phyloP scores from a whole-genome alignment of 176 grass and related monocot genomes.

The Triticum urartu region DNA sequence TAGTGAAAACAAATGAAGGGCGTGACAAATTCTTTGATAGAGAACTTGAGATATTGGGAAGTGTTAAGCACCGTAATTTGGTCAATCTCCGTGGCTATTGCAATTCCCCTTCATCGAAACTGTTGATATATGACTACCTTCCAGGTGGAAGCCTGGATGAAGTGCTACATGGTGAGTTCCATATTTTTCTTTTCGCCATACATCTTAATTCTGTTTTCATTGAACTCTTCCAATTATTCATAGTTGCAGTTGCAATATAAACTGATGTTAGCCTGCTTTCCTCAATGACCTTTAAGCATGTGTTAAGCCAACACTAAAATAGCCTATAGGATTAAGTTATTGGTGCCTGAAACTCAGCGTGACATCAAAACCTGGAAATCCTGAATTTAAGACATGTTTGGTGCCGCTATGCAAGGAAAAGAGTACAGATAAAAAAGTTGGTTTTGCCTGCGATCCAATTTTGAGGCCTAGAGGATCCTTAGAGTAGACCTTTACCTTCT shows the following conservation, averaged over 20 bases:
- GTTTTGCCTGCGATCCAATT: not conserved
- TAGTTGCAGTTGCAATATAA: not conserved
- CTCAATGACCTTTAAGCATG: not conserved
- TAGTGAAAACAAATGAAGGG: constrained; percentile 96
- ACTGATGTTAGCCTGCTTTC: constrained; percentile 6
- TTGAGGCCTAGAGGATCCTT: not conserved
- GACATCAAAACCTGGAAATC: not conserved
- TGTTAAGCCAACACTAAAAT: not conserved
- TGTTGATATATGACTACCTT: constrained; percentile 97
- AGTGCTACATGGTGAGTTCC: constrained; percentile 73
- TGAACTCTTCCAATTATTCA: not conserved
- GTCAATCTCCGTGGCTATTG: constrained; percentile 99
- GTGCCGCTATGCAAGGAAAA: not conserved
- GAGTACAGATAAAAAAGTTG: not conserved
- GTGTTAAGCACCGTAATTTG: constrained; percentile 97
- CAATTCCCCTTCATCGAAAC: constrained; percentile 89
- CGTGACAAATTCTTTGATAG: constrained; percentile 90
- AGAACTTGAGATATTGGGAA: constrained; percentile 98
- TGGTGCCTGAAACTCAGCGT: not conserved
- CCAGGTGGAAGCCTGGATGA: constrained; percentile 97
- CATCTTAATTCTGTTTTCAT: not conserved
- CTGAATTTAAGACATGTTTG: constrained; percentile 6
- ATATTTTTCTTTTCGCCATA: not conserved
- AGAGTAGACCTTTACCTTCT: not conserved
- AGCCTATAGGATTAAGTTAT: not conserved